Conservation (phyloP, 257 asterid genomes). For the Coffea eugenioides region DNA sequence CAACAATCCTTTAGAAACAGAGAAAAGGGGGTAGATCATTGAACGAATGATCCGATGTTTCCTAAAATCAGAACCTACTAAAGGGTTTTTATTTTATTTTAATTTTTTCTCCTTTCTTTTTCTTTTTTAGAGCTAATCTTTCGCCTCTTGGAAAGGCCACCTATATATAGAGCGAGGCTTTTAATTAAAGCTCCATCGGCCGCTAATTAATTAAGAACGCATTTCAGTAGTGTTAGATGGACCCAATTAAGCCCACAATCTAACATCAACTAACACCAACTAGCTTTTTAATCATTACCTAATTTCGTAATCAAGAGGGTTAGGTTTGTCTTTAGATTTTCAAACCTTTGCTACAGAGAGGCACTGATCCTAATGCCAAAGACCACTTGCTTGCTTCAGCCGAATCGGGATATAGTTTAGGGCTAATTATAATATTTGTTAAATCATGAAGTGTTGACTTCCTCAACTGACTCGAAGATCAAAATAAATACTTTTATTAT, state of each 20-base stretch:
- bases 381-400: neutral
- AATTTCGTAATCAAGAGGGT: neutral
- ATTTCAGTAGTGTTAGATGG: neutral
- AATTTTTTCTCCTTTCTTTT: neutral
- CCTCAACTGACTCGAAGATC: neutral
- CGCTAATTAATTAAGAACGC: neutral
- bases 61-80: neutral
- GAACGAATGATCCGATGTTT: neutral
- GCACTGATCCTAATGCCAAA: neutral
- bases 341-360: neutral
- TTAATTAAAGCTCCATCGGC: neutral
- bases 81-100: neutral
- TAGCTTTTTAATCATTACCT: constrained; percentile 13
- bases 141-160: neutral
- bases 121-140: neutral
- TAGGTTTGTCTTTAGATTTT: constrained; percentile 1
- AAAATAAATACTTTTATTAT: neutral
- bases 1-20: neutral
- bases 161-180: neutral
- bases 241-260: constrained; percentile 9
- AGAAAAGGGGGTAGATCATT: neutral
- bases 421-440: neutral
- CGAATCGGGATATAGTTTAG: neutral
- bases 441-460: neutral
- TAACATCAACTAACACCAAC: neutral